Base-by-base conservation (phyloP, 495 filamentous ascomycete genomes). In the Penicillium roqueforti region DNA sequence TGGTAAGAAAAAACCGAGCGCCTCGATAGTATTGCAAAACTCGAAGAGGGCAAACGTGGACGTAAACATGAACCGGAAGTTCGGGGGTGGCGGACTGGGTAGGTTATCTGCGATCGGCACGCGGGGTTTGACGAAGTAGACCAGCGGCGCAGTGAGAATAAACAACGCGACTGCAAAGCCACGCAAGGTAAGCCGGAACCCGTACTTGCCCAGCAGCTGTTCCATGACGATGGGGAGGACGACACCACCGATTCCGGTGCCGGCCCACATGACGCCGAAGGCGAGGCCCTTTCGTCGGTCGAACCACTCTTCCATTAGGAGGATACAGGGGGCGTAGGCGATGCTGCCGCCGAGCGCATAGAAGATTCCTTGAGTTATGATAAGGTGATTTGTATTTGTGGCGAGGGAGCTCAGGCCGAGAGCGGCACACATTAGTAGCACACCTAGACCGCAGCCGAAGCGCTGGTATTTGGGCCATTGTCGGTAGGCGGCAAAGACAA, bases 1-100 rank as follows among this genome's bases (percentile, higher is more conserved):
- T 0, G 84, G 83, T 2, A 86, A 60, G 63, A 86, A 86, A 58
- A 74, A 87, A 1, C 84, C 85, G 0, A 81, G 58, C 0, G 71
- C 73, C 62, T 87, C 72, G 39, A 83, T 40, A 9, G 78, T 67
- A 60, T 83, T 83, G 45, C 77, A 76, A 0, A 73, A 25, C 55
- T 82, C 73, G 41, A 81, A 76, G 22, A 79, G 53, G 47, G 68
- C 59, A 57, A 86, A 87, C 0, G 69, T 65, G 0, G 56, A 62
- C 6, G 67, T 64, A 13, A 58, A 18, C 5, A 82, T 28, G 54
- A 84, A 85, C 11, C 55, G 54, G 18, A 80, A 57, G 59, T 66
- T 54, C 53, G 63, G 16, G 11, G 52, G 51, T n/a, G 53, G 23
- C 8, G 42, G 9, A 26, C 52, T 32, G 11, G 34, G 25, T 3